Evolutionary conservation across 768 basidiomycete genomes (phyloP).

Genomic region (Ephemerocybe angulata): DNA sequence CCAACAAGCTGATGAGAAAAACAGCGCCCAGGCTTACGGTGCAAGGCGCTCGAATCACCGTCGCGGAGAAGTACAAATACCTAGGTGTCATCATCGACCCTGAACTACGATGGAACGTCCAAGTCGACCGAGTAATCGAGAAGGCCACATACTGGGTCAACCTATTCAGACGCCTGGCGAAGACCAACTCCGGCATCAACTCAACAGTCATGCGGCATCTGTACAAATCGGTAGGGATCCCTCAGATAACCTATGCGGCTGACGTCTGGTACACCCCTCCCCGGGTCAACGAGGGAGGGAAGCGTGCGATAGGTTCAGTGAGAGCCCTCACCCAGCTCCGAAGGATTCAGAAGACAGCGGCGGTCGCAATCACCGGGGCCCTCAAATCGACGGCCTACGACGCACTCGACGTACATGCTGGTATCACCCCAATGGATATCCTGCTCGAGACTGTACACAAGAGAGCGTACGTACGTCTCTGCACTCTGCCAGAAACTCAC

Average conservation of each 20-base stretch:
- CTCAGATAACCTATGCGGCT: slow-evolving; percentile 20
- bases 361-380: slow-evolving; percentile 19
- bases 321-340: slow-evolving; percentile 10
- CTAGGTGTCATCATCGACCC: slow-evolving; percentile 24
- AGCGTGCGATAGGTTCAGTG: slow-evolving; percentile 9
- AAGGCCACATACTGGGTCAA: slow-evolving; percentile 15
- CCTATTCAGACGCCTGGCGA: slow-evolving; percentile 11
- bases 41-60: slow-evolving; percentile 8
- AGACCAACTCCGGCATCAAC: slow-evolving; percentile 12
- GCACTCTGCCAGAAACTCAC: slow-evolving; percentile 15
- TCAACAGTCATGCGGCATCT: slow-evolving; percentile 17
- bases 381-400: slow-evolving; percentile 15
- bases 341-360: slow-evolving; percentile 16
- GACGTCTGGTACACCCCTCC: slow-evolving; percentile 22
- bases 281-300: background rate
- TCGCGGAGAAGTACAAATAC: slow-evolving; percentile 18
- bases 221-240: slow-evolving; percentile 20
- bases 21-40: slow-evolving; percentile 5
- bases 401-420: slow-evolving; percentile 15
- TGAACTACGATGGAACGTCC: slow-evolving; percentile 14
- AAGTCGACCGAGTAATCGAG: slow-evolving; percentile 3
- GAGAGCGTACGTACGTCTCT: slow-evolving; percentile 9
- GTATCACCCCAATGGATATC: slow-evolving; percentile 12
- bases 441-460: slow-evolving; percentile 10
- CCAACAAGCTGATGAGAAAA: background rate